Percentiles rank a stretch among this genome's conserved stretches.
phyloP scores from a whole-genome alignment of 345 rosid genomes.

The Zanthoxylum bungeanum region DNA sequence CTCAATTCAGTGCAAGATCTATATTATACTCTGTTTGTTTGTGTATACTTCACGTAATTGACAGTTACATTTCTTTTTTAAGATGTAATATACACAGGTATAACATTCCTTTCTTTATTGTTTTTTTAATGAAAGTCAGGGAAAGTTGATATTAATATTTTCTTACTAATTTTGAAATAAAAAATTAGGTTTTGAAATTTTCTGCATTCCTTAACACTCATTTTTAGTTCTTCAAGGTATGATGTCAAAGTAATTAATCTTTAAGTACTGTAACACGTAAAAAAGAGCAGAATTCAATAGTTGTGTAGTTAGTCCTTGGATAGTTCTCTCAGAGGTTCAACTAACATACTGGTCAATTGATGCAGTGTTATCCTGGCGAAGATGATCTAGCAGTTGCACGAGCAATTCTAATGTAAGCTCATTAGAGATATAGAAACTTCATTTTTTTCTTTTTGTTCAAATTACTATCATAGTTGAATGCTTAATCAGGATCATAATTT shows the following conservation, averaged over 20 bases:
- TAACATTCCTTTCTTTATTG: background rate
- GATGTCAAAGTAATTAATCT: background rate
- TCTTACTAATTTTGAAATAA: background rate
- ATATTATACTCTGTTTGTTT: too few relatives aligned
- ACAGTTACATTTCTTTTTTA: background rate
- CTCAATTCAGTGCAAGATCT: background rate
- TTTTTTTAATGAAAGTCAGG: background rate
- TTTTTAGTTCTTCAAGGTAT: background rate
- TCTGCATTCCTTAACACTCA: background rate
- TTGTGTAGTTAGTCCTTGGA: background rate
- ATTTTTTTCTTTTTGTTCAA: background rate
- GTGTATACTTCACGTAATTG: too few relatives aligned
- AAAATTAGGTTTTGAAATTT: too few relatives aligned
- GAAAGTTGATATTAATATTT: constrained; percentile 3
- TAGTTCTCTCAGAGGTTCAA: background rate
- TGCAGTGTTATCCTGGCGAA: constrained; percentile 99
- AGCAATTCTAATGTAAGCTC: constrained; percentile 68
- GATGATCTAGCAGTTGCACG: constrained; percentile 91
- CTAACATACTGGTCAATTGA: constrained; percentile 17
- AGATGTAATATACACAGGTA: background rate
- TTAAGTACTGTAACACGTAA: background rate
- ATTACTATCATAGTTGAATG: background rate
- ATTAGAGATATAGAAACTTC: constrained; percentile 4
- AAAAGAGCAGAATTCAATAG: constrained; percentile 6
- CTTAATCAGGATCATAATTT: background rate